phyloP scores from a whole-genome alignment of 305 asterid genomes.

The Fraxinus latifolia region DNA sequence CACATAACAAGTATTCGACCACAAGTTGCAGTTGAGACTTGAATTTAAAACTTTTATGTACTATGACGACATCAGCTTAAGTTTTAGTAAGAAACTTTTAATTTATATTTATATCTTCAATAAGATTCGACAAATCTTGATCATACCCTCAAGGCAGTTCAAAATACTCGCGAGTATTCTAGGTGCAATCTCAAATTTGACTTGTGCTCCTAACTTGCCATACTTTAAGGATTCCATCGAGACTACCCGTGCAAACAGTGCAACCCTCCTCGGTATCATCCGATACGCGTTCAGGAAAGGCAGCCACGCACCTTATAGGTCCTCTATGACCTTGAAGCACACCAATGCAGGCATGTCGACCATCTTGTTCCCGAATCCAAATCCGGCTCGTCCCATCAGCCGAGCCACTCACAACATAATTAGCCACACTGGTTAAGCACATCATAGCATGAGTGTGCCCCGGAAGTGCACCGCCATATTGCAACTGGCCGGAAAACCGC shows the following conservation, averaged over 20 bases:
- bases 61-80: background rate
- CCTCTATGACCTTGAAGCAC: conserved; percentile 79
- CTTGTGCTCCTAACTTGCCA: conserved; percentile 52
- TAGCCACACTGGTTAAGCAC: conserved; percentile 55
- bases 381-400: conserved; percentile 69
- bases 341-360: conserved; percentile 60
- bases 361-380: conserved; percentile 61
- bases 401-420: conserved; percentile 65
- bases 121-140: background rate
- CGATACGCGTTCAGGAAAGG: conserved; percentile 27
- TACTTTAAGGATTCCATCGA: conserved; percentile 74
- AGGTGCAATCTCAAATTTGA: conserved; percentile 22
- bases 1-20: background rate
- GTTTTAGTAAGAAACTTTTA: background rate
- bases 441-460: conserved; percentile 86
- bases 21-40: background rate
- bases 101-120: background rate
- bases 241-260: conserved; percentile 71
- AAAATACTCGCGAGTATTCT: conserved; percentile 55
- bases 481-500: conserved; percentile 79
- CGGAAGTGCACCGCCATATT: conserved; percentile 73
- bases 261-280: conserved; percentile 65
- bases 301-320: conserved; percentile 60
- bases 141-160: conserved; percentile 37
- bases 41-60: background rate